Evolutionary conservation across 768 basidiomycete genomes (phyloP).

Genomic region (Suillus placidus): DNA sequence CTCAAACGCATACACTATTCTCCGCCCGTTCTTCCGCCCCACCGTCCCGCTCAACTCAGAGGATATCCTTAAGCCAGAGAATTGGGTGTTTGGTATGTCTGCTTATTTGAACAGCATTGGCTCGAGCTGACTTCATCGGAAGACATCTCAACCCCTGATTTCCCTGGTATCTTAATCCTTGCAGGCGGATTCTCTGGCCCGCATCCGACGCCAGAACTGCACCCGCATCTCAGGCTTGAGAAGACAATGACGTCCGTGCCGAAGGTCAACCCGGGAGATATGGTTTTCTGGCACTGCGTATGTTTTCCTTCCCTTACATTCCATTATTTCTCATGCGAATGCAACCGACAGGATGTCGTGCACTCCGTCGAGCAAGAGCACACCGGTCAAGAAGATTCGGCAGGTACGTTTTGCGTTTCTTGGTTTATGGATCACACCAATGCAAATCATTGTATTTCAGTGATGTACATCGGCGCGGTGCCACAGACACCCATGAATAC

Average conservation of each 20-base stretch:
- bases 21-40: slow-evolving; percentile 76
- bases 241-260: slow-evolving; percentile 73
- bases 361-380: slow-evolving; percentile 56
- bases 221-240: slow-evolving; percentile 69
- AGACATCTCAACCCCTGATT: slow-evolving; percentile 53
- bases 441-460: slow-evolving; percentile 31
- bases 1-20: slow-evolving; percentile 71
- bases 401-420: slow-evolving; percentile 39
- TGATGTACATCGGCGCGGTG: slow-evolving; percentile 81
- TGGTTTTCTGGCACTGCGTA: slow-evolving; percentile 78
- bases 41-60: slow-evolving; percentile 41
- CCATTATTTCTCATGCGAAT: background rate
- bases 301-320: slow-evolving; percentile 14
- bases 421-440: background rate
- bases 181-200: slow-evolving; percentile 42
- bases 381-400: slow-evolving; percentile 57
- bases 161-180: slow-evolving; percentile 48
- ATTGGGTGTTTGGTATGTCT: slow-evolving; percentile 51
- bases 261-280: slow-evolving; percentile 73
- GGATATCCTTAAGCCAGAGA: slow-evolving; percentile 49
- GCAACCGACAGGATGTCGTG: slow-evolving; percentile 42
- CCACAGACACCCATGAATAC: slow-evolving; percentile 66
- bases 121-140: background rate
- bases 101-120: slow-evolving; percentile 1
- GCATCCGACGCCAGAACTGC: slow-evolving; percentile 52